Percentiles rank a stretch among this genome's conserved stretches.
These are phyloP conservation scores for Dictyostelium discoideum DNA, from an alignment of 78 protist genomes.

Conservation along the genomic window DNA sequence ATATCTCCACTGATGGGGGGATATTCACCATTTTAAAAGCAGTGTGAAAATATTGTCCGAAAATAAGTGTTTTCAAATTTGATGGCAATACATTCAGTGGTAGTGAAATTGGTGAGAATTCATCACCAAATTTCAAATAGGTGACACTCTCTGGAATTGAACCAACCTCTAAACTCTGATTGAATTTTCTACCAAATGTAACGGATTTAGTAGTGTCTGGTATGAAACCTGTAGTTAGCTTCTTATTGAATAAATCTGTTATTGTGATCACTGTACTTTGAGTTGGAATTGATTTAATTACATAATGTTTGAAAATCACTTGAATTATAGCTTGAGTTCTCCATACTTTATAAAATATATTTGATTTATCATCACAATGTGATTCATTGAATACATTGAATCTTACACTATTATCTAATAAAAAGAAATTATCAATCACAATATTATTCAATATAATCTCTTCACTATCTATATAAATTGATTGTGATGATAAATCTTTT, in stretches of 20 bases:
- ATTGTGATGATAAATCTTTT: background rate
- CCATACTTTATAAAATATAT: background rate
- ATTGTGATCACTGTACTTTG: background rate
- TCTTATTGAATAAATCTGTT: constrained; percentile 1
- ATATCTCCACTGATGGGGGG: background rate
- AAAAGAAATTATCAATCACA: background rate
- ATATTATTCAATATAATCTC: constrained; percentile 7
- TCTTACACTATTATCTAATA: background rate
- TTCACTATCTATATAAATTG: background rate
- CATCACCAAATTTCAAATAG: constrained; percentile 1
- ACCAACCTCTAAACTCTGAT: background rate
- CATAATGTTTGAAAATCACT: background rate
- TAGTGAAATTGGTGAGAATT: background rate
- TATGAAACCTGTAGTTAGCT: background rate
- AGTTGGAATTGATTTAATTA: background rate
- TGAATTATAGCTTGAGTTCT: background rate
- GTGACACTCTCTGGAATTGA: background rate
- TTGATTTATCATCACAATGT: background rate
- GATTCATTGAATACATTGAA: background rate
- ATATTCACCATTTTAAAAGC: background rate
- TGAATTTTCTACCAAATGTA: constrained; percentile 33
- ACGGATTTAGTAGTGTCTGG: background rate
- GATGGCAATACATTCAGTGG: background rate
- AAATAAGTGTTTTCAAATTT: background rate
- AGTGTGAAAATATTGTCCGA: constrained; percentile 1